Conservation (phyloP, 306 rosid genomes). For the Canavalia gladiata region DNA sequence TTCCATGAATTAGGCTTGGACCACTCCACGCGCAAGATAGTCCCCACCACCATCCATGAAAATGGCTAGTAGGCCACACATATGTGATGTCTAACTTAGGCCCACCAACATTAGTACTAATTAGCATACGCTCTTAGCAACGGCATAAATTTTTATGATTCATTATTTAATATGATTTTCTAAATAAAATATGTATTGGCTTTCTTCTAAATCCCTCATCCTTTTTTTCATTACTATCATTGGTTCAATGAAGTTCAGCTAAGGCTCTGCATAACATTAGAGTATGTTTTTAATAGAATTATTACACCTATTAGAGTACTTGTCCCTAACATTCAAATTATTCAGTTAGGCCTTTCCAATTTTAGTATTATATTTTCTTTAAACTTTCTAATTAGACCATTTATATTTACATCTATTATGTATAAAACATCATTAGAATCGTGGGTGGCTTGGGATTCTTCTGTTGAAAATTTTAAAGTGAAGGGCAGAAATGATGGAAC, state of each 20-base stretch:
- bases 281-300: slow-evolving; percentile 27
- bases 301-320: neutral
- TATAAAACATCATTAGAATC: slow-evolving; percentile 38
- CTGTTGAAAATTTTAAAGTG: slow-evolving; percentile 47
- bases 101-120: slow-evolving; percentile 30
- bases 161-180: slow-evolving; percentile 20
- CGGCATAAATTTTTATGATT: slow-evolving; percentile 17
- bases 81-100: slow-evolving; percentile 11
- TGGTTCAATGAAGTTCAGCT: slow-evolving; percentile 7
- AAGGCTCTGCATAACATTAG: neutral
- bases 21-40: slow-evolving; percentile 55
- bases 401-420: slow-evolving; percentile 13
- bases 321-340: slow-evolving; percentile 12
- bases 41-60: slow-evolving; percentile 47
- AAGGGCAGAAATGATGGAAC: slow-evolving; percentile 68
- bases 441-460: slow-evolving; percentile 59
- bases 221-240: slow-evolving; percentile 18
- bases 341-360: neutral
- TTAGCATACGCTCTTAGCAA: slow-evolving; percentile 53
- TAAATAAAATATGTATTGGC: neutral
- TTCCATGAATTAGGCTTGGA: slow-evolving; percentile 52
- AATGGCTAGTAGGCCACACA: slow-evolving; percentile 47
- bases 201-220: slow-evolving; percentile 23
- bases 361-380: neutral
- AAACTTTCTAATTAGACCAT: neutral